Evolutionary conservation across 345 rosid genomes (phyloP).

Genomic region (Brassica carinata): DNA sequence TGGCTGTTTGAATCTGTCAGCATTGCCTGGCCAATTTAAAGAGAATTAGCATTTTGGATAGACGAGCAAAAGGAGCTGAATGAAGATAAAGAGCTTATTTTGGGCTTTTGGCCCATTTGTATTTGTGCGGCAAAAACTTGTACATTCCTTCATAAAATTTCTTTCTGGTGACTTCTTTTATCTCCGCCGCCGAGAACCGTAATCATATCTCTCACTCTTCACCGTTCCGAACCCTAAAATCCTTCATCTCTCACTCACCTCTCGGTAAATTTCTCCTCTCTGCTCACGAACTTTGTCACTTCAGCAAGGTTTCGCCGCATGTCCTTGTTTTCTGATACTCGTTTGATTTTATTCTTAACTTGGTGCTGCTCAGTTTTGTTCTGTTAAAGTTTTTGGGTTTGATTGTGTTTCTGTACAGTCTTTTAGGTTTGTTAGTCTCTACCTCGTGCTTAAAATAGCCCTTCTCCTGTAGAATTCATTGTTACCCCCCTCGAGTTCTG

Average conservation of each 20-base stretch:
- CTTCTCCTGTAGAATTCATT: background rate
- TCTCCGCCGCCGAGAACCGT: constrained; percentile 4
- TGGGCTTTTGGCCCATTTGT: constrained; percentile 4
- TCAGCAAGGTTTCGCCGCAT: constrained; percentile 5
- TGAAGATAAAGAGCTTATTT: constrained; percentile 19
- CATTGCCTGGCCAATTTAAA: constrained; percentile 61
- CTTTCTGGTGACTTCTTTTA: background rate
- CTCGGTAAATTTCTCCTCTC: background rate
- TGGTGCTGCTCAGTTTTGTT: background rate
- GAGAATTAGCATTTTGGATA: constrained; percentile 16
- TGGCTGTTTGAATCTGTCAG: constrained; percentile 78
- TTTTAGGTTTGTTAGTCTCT: background rate
- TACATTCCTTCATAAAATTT: background rate
- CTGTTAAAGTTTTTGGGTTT: background rate
- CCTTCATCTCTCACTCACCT: background rate
- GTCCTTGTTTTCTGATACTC: background rate
- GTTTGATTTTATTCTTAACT: background rate
- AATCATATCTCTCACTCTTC: background rate
- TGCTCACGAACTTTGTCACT: background rate
- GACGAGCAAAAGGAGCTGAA: constrained; percentile 60
- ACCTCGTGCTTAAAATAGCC: background rate
- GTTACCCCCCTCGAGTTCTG: background rate
- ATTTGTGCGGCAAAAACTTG: background rate
- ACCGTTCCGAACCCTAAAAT: background rate
- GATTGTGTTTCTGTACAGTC: background rate